These are phyloP conservation scores for Aureobasidium uvarum DNA, from an alignment of 2,329 filamentous ascomycete genomes.

Conservation along the genomic window DNA sequence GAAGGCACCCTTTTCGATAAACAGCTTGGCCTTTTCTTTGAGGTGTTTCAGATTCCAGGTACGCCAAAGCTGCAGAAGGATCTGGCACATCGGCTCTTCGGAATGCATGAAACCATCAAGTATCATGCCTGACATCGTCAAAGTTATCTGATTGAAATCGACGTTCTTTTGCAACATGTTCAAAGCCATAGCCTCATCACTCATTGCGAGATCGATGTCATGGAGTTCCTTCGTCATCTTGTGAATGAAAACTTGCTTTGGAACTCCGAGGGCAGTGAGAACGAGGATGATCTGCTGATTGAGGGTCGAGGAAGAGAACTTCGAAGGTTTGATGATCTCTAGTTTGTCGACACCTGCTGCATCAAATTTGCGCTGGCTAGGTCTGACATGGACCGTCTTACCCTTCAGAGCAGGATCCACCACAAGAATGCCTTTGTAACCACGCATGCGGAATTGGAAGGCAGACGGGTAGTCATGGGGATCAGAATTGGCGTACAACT, in stretches of 20 bases:
- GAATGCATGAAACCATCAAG: constrained; percentile 71
- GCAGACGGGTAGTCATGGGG: constrained; percentile 65
- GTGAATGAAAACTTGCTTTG: constrained; percentile 61
- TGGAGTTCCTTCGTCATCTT: constrained; percentile 68
- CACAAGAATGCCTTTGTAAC: constrained; percentile 84
- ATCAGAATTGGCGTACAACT: constrained; percentile 61
- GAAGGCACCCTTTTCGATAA: constrained; percentile 79
- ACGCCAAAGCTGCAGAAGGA: constrained; percentile 78
- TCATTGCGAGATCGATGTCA: constrained; percentile 69
- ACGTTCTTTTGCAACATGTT: constrained; percentile 69
- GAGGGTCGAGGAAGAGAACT: constrained; percentile 71
- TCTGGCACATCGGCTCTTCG: constrained; percentile 77
- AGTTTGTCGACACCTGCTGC: constrained; percentile 64
- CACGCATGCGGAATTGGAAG: constrained; percentile 88
- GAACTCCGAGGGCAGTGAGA: constrained; percentile 74
- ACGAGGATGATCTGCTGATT: constrained; percentile 90
- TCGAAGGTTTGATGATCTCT: constrained; percentile 81
- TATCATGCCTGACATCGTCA: constrained; percentile 73
- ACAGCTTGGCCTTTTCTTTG: constrained; percentile 88
- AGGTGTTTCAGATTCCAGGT: constrained; percentile 85
- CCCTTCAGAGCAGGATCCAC: constrained; percentile 63
- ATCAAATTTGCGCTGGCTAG: constrained; percentile 85
- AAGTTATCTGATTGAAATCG: constrained; percentile 79
- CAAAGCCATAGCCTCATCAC: constrained; percentile 61
- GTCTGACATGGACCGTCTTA: constrained; percentile 68